phyloP scores from a whole-genome alignment of 2,329 filamentous ascomycete genomes.

The Nemania abortiva region DNA sequence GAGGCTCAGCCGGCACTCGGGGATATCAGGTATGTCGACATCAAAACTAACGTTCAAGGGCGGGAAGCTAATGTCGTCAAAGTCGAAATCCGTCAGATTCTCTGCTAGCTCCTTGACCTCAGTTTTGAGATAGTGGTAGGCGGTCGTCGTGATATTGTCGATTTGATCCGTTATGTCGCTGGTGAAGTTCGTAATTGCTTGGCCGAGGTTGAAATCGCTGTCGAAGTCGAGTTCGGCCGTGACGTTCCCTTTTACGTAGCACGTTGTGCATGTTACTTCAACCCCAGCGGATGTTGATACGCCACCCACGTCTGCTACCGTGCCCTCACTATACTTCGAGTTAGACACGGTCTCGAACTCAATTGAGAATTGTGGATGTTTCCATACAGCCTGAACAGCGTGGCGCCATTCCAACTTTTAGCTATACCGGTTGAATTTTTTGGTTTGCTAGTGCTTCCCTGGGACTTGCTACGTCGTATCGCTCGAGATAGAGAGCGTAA shows the following conservation, averaged over 20 bases:
- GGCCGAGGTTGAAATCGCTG: slow-evolving; percentile 56
- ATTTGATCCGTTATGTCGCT: slow-evolving; percentile 51
- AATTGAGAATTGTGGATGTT: neutral
- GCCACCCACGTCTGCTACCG: slow-evolving; percentile 38
- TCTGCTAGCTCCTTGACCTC: slow-evolving; percentile 33
- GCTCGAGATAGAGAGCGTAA: slow-evolving; percentile 22
- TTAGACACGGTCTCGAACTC: slow-evolving; percentile 8
- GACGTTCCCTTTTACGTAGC: slow-evolving; percentile 63
- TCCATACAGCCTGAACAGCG: slow-evolving; percentile 53
- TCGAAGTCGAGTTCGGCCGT: slow-evolving; percentile 58
- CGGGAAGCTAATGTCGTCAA: slow-evolving; percentile 51
- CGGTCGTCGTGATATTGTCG: slow-evolving; percentile 50
- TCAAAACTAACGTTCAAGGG: slow-evolving; percentile 58
- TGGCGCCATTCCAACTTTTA: slow-evolving; percentile 56
- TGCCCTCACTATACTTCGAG: slow-evolving; percentile 24
- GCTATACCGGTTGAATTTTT: slow-evolving; percentile 53
- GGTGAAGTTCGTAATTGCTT: slow-evolving; percentile 52
- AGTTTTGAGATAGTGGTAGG: slow-evolving; percentile 46
- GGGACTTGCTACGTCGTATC: slow-evolving; percentile 8
- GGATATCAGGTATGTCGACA: slow-evolving; percentile 58
- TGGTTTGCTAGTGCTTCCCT: slow-evolving; percentile 30
- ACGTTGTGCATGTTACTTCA: slow-evolving; percentile 61
- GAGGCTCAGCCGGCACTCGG: slow-evolving; percentile 58
- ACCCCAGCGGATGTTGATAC: slow-evolving; percentile 46
- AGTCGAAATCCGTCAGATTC: slow-evolving; percentile 43